A percentile compares a stretch with the other conserved stretches of the same genome.
These are phyloP conservation scores for Saccharomycopsis guyanensis DNA, from an alignment of 805 yeast species.

Conservation along the genomic window DNA sequence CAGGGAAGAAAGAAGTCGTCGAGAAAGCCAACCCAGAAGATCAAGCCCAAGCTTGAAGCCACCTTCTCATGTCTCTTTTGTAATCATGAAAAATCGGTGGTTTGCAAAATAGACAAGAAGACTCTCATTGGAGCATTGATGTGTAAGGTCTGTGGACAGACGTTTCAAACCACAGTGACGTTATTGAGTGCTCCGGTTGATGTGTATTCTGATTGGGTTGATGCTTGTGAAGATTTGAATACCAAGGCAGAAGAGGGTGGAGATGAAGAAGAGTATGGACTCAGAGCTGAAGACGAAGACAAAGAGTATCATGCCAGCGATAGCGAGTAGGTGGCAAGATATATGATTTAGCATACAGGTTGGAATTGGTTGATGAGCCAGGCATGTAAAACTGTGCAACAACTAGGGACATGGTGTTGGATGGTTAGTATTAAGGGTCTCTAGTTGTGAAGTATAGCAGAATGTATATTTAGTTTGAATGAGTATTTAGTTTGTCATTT, in stretches of 20 bases:
- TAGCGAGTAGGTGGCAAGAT: slow-evolving; percentile 7
- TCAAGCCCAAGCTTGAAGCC: slow-evolving; percentile 73
- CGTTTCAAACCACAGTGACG: slow-evolving; percentile 82
- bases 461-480: too few species aligned
- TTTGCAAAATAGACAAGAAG: slow-evolving; percentile 82
- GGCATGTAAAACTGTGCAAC: too few species aligned
- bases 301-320: slow-evolving; percentile 16
- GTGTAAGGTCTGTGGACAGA: slow-evolving; percentile 92
- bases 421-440: too few species aligned
- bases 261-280: slow-evolving; percentile 25
- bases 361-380: not conserved
- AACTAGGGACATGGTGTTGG: too few species aligned
- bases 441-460: too few species aligned
- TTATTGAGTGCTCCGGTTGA: slow-evolving; percentile 80
- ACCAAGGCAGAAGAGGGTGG: slow-evolving; percentile 31
- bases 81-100: slow-evolving; percentile 88
- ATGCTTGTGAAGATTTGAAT: slow-evolving; percentile 87
- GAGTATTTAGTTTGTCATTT: too few species aligned
- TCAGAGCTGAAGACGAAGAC: slow-evolving; percentile 25
- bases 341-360: not conserved
- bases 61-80: slow-evolving; percentile 89
- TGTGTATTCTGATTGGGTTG: slow-evolving; percentile 95
- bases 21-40: slow-evolving; percentile 70
- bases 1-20: slow-evolving; percentile 63
- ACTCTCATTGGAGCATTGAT: slow-evolving; percentile 73